Base-by-base conservation (phyloP, 2,329 filamentous ascomycete species). In the Nannizzia gypsea region DNA sequence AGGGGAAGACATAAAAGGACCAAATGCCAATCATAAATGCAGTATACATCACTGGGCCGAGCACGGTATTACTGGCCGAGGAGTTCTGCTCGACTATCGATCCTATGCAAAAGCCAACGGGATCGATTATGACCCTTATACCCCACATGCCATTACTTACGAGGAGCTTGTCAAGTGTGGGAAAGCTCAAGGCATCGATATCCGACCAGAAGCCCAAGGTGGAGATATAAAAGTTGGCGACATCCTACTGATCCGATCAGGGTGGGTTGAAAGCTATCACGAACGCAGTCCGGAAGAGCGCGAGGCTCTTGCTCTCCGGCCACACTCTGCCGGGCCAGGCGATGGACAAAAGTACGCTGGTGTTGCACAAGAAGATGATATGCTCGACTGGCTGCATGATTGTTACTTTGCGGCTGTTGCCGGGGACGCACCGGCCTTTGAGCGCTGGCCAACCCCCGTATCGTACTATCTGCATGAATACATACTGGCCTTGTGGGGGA, bases 331-430 rank as follows among this genome's bases (percentile, higher is more conserved):
- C 59, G 48, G 72, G 0, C 65, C 69, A 26, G 71, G 74, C 44
- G 75, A 74, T 6, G 70, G 74, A 2, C 69, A 76, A 56, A 59
- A 70, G 6, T 83, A 77, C 66, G 77, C 76, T 0, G 81, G 81
- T 0, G 60, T 83, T 2, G 75, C 75, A 54, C 80, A 81, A 63
- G 79, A 81, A 56, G 72, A 81, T 55, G 78, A 79, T 50, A 78
- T 84, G 3, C 73, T 82, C 6, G 79, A 81, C 58, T 89, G 85
- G 85, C 63, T 89, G 61, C 86, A 87, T 74, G 83, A 89, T 66
- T 81, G 79, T 64, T 83, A 85, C 58, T 88, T 89, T 64, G 77
- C 85, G 0, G 83, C 81, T 0, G 84, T 86, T 1, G 83, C 80
- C 0, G 83, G 83, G 0, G 86, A 89, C 67, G 74, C 78, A 11